Conservation (phyloP, 2,329 filamentous ascomycete species). For the Chaetomiaceae sp. region DNA sequence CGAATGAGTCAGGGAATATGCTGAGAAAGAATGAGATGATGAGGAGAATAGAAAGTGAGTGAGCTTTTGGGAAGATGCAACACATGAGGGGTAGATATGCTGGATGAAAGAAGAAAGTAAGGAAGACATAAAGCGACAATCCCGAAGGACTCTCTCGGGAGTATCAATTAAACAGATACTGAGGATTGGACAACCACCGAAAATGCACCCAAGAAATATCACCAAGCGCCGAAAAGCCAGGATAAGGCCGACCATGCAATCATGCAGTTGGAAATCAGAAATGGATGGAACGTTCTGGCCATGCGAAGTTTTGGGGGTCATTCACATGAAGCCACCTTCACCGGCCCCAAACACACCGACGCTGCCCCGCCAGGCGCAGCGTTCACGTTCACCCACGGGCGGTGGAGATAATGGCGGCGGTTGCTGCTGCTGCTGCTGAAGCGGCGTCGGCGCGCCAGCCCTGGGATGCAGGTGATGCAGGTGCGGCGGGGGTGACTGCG, state of each 20-base stretch:
- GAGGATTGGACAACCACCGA: background rate
- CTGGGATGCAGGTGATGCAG: slow-evolving; percentile 31
- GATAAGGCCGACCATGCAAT: background rate
- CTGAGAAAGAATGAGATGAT: too few species aligned
- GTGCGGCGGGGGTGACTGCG: slow-evolving; percentile 22
- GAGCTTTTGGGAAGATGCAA: too few species aligned
- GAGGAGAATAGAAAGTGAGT: too few species aligned
- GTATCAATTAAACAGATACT: background rate
- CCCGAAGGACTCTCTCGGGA: background rate
- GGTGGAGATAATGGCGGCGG: slow-evolving; percentile 21
- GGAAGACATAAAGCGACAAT: background rate
- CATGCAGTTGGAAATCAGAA: background rate
- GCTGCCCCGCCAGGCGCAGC: slow-evolving; percentile 54
- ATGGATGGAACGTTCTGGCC: too few species aligned
- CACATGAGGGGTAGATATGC: too few species aligned
- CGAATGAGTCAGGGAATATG: too few species aligned
- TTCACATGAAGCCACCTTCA: slow-evolving; percentile 53
- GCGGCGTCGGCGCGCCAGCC: slow-evolving; percentile 19
- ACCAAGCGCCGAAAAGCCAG: background rate
- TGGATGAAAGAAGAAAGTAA: background rate
- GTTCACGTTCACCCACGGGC: slow-evolving; percentile 35
- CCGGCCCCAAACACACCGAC: slow-evolving; percentile 46
- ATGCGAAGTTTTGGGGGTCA: too few species aligned
- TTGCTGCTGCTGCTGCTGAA: slow-evolving; percentile 30
- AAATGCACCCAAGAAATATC: background rate